Conservation (phyloP, 2,329 filamentous ascomycete species). For the Microcyclospora tardicrescens region DNA sequence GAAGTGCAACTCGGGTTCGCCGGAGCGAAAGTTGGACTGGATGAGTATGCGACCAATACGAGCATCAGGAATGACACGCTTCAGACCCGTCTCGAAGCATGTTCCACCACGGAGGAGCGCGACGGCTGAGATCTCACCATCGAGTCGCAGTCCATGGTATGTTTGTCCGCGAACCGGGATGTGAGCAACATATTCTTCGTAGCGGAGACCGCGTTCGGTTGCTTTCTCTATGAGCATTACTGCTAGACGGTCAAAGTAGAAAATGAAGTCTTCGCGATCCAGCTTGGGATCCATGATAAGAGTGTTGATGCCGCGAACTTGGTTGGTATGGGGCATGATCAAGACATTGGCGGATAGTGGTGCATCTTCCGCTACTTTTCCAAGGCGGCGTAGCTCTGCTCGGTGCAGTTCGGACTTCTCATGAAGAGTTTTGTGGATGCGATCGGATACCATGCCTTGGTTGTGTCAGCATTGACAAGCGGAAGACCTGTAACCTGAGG, state of each 20-base stretch:
- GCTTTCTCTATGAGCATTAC: conserved; percentile 76
- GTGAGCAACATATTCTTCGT: conserved; percentile 47
- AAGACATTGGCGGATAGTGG: conserved; percentile 64
- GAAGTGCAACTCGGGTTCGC: conserved; percentile 88
- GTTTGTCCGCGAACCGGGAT: conserved; percentile 53
- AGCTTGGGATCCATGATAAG: conserved; percentile 74
- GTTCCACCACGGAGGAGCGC: conserved; percentile 81
- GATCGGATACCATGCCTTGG: conserved; percentile 79
- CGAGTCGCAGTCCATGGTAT: conserved; percentile 59
- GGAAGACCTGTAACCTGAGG: neutral
- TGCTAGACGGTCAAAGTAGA: conserved; percentile 86
- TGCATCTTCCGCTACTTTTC: conserved; percentile 52
- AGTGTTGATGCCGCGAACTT: conserved; percentile 79
- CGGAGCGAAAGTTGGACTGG: conserved; percentile 65
- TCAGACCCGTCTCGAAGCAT: conserved; percentile 74
- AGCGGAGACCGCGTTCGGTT: conserved; percentile 58
- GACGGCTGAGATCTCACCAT: conserved; percentile 68
- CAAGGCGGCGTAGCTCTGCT: conserved; percentile 62
- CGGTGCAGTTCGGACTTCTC: conserved; percentile 78
- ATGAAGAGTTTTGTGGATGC: conserved; percentile 74
- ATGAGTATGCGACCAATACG: conserved; percentile 80
- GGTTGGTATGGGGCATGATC: conserved; percentile 61
- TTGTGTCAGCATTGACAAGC: conserved; percentile 18
- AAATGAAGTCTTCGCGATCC: conserved; percentile 79
- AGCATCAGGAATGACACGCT: conserved; percentile 85